Base-by-base conservation (phyloP, 805 yeast species). In the Zygoascus flipseniorum region DNA sequence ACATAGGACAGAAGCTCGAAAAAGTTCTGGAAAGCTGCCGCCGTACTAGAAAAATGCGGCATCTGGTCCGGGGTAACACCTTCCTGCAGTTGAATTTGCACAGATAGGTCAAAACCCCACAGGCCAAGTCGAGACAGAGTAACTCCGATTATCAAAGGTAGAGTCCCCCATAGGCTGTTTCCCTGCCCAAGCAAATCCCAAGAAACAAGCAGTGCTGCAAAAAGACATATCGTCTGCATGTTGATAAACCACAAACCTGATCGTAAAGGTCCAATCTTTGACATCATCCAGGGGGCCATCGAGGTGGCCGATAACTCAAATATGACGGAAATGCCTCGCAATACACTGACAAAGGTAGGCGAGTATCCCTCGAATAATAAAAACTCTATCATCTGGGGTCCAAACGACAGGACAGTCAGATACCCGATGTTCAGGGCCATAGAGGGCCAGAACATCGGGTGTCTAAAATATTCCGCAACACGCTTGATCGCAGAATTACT, bases 61-160 rank as follows among this genome's bases (percentile, higher is more conserved):
- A 75, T 57, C 26, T 62, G 58, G 11, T 64, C 65, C 43, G 66
- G 66, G 19, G 57, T 61, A 28, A 72, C 70, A 37, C 63, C 65
- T 19, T 69, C 62, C 47, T 71, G 75, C 23, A 72, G 60, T 14
- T 63, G 57, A 23, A 65, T 60, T 54, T 71, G 74, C 1, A 68
- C 60, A 28, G 72, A 59, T 31, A 72, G 58, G 52, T 71, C 75
- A 58, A 69, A 71, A 23, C 76, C 74, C 76, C 76, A 72, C 10
- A 72, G 59, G 1, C 76, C 76, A 20, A 72, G 52, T 14, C 76
- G 59, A 18, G 71, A 65, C n/a, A 70, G 47, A 5, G 63, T 56
- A 5, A 63, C 65, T 8, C 67, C 69, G n/a, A 54, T 45, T 3
- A 67, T 51, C 31, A 64, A 47, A 4, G 55, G 53, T 11, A 53